These are phyloP conservation scores for Paramecium octaurelia DNA, from an alignment of 73 alveolate species.

Conservation along the genomic window DNA sequence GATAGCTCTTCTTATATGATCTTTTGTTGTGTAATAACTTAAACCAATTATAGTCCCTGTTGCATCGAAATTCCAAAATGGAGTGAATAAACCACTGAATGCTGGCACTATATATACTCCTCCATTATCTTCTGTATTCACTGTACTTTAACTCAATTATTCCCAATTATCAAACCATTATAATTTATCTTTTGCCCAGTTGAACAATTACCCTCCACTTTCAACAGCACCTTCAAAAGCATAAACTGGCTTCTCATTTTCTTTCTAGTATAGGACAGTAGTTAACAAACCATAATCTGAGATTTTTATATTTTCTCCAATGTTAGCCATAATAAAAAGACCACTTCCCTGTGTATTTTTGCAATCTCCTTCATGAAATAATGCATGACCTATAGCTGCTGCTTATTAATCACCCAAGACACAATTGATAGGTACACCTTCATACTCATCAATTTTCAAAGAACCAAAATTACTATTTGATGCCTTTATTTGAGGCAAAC, in stretches of 20 bases:
- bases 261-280: slow-evolving; percentile 71
- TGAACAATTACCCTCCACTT: slow-evolving; percentile 76
- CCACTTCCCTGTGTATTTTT: slow-evolving; percentile 88
- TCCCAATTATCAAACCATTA: slow-evolving; percentile 32
- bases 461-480: slow-evolving; percentile 65
- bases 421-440: slow-evolving; percentile 75
- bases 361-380: slow-evolving; percentile 69
- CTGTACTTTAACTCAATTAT: slow-evolving; percentile 34
- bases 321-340: slow-evolving; percentile 73
- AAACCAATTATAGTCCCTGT: slow-evolving; percentile 76
- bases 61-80: slow-evolving; percentile 82
- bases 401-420: slow-evolving; percentile 85
- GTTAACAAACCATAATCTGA: slow-evolving; percentile 77
- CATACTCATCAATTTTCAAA: background rate
- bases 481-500: slow-evolving; percentile 64
- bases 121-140: slow-evolving; percentile 71
- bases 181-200: slow-evolving; percentile 71
- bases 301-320: slow-evolving; percentile 68
- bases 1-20: slow-evolving; percentile 82
- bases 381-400: slow-evolving; percentile 80
- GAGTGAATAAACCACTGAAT: slow-evolving; percentile 81
- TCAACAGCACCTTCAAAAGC: slow-evolving; percentile 88
- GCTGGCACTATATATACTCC: slow-evolving; percentile 81
- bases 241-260: slow-evolving; percentile 60
- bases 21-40: slow-evolving; percentile 62